phyloP scores from a whole-genome alignment of 768 basidiomycete genomes.

The Auricularia sp. region DNA sequence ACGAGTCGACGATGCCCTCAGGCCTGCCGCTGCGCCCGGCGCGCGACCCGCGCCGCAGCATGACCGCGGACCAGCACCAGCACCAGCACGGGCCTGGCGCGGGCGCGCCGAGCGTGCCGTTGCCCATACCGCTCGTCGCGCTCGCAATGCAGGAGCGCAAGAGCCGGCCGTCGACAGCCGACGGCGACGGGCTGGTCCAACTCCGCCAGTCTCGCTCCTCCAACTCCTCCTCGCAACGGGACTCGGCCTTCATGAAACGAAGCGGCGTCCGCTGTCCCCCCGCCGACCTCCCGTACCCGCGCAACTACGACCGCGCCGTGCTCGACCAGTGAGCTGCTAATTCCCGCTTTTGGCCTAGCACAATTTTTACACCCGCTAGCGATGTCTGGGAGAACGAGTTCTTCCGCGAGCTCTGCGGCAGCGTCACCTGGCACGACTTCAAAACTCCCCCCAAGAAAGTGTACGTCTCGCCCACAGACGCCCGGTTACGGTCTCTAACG shows the following conservation, averaged over 20 bases:
- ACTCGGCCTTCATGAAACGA: background rate
- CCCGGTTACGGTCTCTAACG: background rate
- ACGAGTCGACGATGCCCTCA: background rate
- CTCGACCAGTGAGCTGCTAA: conserved; percentile 50
- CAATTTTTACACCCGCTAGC: conserved; percentile 23
- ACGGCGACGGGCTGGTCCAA: background rate
- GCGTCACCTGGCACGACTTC: conserved; percentile 57
- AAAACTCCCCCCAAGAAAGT: conserved; percentile 49
- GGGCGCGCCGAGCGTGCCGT: background rate
- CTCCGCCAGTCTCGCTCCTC: background rate
- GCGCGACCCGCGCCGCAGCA: background rate
- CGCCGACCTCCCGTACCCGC: conserved; percentile 49
- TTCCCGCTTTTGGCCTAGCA: conserved; percentile 5
- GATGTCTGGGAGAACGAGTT: conserved; percentile 61
- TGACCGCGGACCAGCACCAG: background rate
- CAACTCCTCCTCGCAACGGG: background rate
- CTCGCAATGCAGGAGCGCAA: background rate
- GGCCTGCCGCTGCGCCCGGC: background rate
- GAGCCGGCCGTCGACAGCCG: background rate
- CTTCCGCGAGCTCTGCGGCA: conserved; percentile 42
- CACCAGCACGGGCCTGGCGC: background rate
- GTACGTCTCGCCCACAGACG: conserved; percentile 22
- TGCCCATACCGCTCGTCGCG: background rate
- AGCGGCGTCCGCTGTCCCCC: background rate
- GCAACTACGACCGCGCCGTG: conserved; percentile 51